phyloP scores from a whole-genome alignment of 768 basidiomycete species.

The Lentinula detonsa region DNA sequence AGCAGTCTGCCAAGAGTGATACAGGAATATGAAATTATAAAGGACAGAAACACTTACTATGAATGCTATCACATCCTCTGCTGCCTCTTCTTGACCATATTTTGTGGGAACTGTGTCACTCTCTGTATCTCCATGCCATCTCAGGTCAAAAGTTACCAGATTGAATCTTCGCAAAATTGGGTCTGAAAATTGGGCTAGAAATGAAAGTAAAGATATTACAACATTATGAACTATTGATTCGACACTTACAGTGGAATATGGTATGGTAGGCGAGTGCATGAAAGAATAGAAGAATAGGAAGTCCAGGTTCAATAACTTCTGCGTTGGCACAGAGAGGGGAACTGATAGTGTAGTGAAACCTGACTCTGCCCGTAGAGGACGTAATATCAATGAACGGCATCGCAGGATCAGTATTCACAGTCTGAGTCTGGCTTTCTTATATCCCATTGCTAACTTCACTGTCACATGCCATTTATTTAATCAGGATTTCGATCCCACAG shows the following conservation, averaged over 20 bases:
- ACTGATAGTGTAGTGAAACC: slow-evolving; percentile 2
- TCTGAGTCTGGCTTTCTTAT: too few relatives aligned
- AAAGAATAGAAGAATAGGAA: slow-evolving; percentile 1
- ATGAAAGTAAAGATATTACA: not conserved
- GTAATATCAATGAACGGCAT: not conserved
- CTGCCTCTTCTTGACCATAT: not conserved
- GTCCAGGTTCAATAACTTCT: not conserved
- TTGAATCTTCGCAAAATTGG: slow-evolving; percentile 3
- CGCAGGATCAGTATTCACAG: too few relatives aligned
- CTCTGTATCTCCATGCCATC: slow-evolving; percentile 1
- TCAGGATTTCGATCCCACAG: too few relatives aligned
- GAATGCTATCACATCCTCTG: slow-evolving; percentile 1
- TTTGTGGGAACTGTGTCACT: not conserved
- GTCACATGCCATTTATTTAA: too few relatives aligned
- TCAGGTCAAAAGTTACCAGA: not conserved
- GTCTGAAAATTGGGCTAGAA: slow-evolving; percentile 1
- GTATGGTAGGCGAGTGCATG: slow-evolving; percentile 10
- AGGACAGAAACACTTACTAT: not conserved
- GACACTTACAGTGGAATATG: slow-evolving; percentile 4
- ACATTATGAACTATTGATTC: not conserved
- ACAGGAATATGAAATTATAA: not conserved
- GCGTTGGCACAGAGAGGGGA: not conserved
- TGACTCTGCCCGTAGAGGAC: not conserved
- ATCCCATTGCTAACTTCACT: too few relatives aligned
- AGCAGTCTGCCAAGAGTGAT: not conserved